Conservation (phyloP, 169 alveolate genomes). For the Cryptosporidium ryanae region DNA sequence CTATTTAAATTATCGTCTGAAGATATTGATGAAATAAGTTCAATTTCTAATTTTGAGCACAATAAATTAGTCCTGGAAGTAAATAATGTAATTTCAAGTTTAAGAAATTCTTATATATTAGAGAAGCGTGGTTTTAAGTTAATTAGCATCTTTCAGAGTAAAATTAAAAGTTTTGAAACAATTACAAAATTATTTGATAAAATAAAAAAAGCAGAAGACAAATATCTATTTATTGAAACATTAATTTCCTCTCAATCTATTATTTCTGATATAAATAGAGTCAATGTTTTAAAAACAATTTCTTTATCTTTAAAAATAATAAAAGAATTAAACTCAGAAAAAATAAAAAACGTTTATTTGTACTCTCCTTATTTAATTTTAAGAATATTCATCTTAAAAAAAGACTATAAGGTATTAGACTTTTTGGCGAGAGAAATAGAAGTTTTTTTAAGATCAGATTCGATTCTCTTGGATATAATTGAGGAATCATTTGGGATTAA, state of each 20-base stretch:
- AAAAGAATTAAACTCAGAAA: neutral
- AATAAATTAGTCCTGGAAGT: slow-evolving; percentile 1
- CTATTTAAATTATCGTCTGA: neutral
- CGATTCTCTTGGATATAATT: slow-evolving; percentile 9
- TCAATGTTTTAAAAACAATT: slow-evolving; percentile 31
- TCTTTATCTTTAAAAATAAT: slow-evolving; percentile 17
- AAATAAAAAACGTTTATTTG: neutral
- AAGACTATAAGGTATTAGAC: neutral
- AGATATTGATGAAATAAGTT: slow-evolving; percentile 1
- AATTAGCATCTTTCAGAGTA: neutral
- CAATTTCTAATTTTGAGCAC: neutral
- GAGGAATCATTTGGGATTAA: slow-evolving; percentile 49
- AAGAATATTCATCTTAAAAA: slow-evolving; percentile 4
- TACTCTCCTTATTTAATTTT: slow-evolving; percentile 46
- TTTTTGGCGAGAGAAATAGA: slow-evolving; percentile 32
- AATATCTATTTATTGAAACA: slow-evolving; percentile 4
- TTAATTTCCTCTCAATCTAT: slow-evolving; percentile 2
- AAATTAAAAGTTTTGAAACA: neutral
- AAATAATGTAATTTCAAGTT: slow-evolving; percentile 1
- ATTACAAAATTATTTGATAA: slow-evolving; percentile 1
- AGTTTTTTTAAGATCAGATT: slow-evolving; percentile 3
- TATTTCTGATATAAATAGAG: neutral
- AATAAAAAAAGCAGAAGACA: neutral
- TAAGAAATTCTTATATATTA: neutral
- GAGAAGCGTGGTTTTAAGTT: neutral